Conservation (phyloP, 306 rosid species). For the Urtica urens region DNA sequence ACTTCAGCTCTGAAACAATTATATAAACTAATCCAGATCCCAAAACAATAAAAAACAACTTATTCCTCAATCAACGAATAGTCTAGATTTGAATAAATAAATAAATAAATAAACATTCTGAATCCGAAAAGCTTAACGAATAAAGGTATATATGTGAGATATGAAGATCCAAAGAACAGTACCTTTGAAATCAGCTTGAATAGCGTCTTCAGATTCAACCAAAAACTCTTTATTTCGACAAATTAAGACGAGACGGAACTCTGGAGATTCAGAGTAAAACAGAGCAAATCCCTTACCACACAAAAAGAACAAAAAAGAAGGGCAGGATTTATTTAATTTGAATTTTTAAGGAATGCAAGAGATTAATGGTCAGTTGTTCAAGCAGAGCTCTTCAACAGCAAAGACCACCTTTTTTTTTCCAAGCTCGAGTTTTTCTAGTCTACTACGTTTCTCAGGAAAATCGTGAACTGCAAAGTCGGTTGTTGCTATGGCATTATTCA, state of each 20-base stretch:
- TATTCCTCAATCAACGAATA: background rate
- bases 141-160: conserved; percentile 7
- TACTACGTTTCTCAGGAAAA: too few relatives aligned
- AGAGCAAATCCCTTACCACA: background rate
- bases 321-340: background rate
- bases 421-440: background rate
- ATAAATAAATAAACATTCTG: conserved; percentile 1
- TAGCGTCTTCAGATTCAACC: conserved; percentile 18
- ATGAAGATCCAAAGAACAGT: conserved; percentile 36
- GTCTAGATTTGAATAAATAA: background rate
- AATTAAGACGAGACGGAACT: conserved; percentile 31
- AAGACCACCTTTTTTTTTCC: background rate
- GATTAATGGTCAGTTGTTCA: conserved; percentile 8
- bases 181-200: conserved; percentile 46
- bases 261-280: conserved; percentile 16
- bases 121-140: conserved; percentile 6
- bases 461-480: conserved; percentile 16
- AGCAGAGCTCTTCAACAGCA: conserved; percentile 4
- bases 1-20: too few relatives aligned
- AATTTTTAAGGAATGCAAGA: background rate
- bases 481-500: conserved; percentile 17
- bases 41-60: background rate
- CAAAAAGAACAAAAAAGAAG: background rate
- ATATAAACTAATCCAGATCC: conserved; percentile 22
- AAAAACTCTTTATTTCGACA: conserved; percentile 33